Evolutionary conservation across 768 basidiomycete genomes (phyloP).

Genomic region (Phylloporus sp.): DNA sequence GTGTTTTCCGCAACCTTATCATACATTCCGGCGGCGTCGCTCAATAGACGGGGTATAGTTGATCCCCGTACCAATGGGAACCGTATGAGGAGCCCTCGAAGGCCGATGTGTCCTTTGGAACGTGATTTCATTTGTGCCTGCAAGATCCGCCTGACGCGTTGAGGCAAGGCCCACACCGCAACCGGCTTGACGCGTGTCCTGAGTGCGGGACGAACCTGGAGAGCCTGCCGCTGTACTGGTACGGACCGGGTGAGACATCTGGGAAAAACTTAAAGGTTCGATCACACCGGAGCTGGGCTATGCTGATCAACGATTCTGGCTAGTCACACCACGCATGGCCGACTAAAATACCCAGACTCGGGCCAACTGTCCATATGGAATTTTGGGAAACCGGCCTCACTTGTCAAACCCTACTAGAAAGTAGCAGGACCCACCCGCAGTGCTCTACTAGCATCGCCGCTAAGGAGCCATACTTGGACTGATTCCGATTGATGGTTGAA

Average conservation of each 20-base stretch:
- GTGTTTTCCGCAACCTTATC: slow-evolving; percentile 9
- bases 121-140: slow-evolving; percentile 4
- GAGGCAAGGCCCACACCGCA: neutral
- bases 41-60: neutral
- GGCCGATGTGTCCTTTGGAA: neutral
- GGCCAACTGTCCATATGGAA: slow-evolving; percentile 2
- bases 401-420: slow-evolving; percentile 12
- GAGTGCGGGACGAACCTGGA: slow-evolving; percentile 4
- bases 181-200: slow-evolving; percentile 4
- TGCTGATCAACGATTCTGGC: slow-evolving; percentile 23
- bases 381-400: slow-evolving; percentile 16
- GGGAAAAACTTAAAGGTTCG: slow-evolving; percentile 22
- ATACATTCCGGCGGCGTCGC: slow-evolving; percentile 15
- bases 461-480: slow-evolving; percentile 19
- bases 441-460: slow-evolving; percentile 21
- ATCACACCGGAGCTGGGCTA: slow-evolving; percentile 29
- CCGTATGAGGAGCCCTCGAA: neutral
- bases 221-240: neutral
- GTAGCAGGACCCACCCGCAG: slow-evolving; percentile 12
- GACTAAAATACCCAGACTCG: slow-evolving; percentile 9
- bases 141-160: slow-evolving; percentile 14
- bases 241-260: slow-evolving; percentile 11
- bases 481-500: slow-evolving; percentile 18
- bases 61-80: neutral
- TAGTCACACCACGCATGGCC: slow-evolving; percentile 6